These are phyloP conservation scores for Sphagnum contortum DNA, from an alignment of 225 moss, liverwort and hornwort species.

Conservation along the genomic window DNA sequence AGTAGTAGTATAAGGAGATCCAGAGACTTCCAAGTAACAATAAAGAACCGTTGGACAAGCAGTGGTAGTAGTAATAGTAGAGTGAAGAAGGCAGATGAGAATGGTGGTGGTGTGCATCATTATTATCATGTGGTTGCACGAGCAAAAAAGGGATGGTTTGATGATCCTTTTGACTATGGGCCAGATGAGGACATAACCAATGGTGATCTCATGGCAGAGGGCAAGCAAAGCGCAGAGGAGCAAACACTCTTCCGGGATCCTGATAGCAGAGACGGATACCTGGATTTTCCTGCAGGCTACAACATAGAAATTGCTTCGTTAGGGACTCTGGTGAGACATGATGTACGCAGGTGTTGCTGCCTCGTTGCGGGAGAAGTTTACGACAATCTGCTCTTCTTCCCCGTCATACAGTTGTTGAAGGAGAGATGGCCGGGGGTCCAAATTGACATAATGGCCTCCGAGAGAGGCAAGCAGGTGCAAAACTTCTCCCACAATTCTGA, in stretches of 20 bases:
- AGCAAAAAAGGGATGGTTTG: constrained; percentile 45
- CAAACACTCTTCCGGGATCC: constrained; percentile 23
- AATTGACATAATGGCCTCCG: constrained; percentile 62
- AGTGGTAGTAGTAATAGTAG: no score
- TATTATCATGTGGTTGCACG: background rate
- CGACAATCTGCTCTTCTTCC: constrained; percentile 85
- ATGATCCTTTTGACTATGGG: constrained; percentile 68
- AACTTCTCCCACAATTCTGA: no score
- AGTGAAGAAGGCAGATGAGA: no score
- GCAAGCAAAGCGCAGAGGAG: constrained; percentile 46
- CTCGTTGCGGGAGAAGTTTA: constrained; percentile 76
- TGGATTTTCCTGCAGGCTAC: constrained; percentile 65
- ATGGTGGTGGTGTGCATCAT: no score
- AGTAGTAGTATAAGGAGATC: no score
- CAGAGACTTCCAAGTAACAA: no score
- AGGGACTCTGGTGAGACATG: constrained; percentile 58
- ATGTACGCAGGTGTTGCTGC: constrained; percentile 70
- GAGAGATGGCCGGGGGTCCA: constrained; percentile 76
- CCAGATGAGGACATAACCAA: constrained; percentile 48
- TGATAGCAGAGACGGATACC: constrained; percentile 34
- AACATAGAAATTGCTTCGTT: constrained; percentile 62
- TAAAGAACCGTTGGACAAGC: no score
- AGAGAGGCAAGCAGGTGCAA: constrained; percentile 70
- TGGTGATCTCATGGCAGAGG: constrained; percentile 58
- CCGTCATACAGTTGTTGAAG: constrained; percentile 70